A percentile compares a stretch with the other conserved stretches of the same genome.
phyloP scores from a whole-genome alignment of 2,329 filamentous ascomycete species.

The Neodidymelliopsis sp. region DNA sequence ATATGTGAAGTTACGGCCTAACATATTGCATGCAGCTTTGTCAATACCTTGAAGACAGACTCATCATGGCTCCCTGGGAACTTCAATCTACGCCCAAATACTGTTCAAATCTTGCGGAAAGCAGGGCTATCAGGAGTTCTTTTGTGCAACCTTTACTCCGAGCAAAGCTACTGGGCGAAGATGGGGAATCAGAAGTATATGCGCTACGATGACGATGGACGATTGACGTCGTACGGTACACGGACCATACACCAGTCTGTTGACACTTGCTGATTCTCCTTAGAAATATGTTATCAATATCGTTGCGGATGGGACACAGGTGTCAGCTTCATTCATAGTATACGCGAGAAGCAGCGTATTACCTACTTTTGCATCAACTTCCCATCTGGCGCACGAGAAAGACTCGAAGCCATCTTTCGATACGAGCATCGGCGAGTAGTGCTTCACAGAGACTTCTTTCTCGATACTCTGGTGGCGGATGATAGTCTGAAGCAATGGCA shows the following conservation, averaged over 20 bases:
- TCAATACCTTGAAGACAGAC: not conserved
- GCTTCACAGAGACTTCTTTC: slow-evolving; percentile 27
- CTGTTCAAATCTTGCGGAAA: not conserved
- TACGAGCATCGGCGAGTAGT: slow-evolving; percentile 13
- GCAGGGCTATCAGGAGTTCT: slow-evolving; percentile 2
- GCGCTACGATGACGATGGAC: not conserved
- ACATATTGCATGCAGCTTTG: slow-evolving; percentile 2
- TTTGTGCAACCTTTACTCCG: slow-evolving; percentile 19
- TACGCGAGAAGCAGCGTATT: slow-evolving; percentile 15
- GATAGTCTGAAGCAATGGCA: slow-evolving; percentile 32
- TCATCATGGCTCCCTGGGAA: slow-evolving; percentile 1
- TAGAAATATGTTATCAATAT: slow-evolving; percentile 33
- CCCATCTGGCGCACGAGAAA: not conserved
- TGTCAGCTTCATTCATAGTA: slow-evolving; percentile 27
- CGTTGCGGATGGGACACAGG: slow-evolving; percentile 31
- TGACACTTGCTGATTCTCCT: not conserved
- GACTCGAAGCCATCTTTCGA: not conserved
- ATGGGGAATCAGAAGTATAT: slow-evolving; percentile 32
- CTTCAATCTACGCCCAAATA: not conserved
- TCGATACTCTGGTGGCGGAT: slow-evolving; percentile 29
- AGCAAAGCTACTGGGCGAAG: slow-evolving; percentile 31
- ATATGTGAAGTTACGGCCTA: not conserved
- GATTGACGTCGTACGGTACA: not conserved
- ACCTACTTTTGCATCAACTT: slow-evolving; percentile 13
- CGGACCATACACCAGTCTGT: not conserved